Percentiles rank a stretch among this genome's conserved stretches.
phyloP scores from a whole-genome alignment of 176 grass and related monocot genomes.

The Avena atlantica region DNA sequence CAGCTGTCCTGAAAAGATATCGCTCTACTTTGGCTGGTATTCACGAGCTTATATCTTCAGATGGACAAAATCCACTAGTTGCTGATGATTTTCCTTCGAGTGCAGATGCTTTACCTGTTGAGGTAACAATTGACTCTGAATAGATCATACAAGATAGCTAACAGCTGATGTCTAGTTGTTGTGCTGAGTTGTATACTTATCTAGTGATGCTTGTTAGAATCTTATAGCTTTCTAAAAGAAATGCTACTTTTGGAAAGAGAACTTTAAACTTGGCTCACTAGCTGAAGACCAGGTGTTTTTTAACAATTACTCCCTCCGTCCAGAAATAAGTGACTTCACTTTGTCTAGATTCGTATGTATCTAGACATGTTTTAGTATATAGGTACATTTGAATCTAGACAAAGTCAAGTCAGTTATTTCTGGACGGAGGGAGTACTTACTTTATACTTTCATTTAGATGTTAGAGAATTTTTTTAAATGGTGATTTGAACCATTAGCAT shows the following conservation, averaged over 20 bases:
- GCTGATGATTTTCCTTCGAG: constrained; percentile 77
- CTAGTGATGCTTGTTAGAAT: constrained; percentile 25
- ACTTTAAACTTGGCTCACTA: constrained; percentile 31
- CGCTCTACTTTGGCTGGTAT: constrained; percentile 80
- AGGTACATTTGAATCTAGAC: no score
- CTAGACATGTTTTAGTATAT: no score
- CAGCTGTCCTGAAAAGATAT: constrained; percentile 81
- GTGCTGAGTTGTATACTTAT: constrained; percentile 19
- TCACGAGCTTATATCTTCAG: constrained; percentile 85
- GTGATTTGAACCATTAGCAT: not conserved
- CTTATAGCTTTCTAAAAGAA: constrained; percentile 18
- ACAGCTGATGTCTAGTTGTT: constrained; percentile 10
- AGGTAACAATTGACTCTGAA: constrained; percentile 57
- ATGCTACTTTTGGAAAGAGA: constrained; percentile 30
- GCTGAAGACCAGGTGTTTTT: constrained; percentile 29
- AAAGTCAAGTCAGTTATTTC: no score
- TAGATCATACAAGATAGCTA: constrained; percentile 20
- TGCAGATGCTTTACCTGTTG: constrained; percentile 77
- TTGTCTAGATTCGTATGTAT: no score
- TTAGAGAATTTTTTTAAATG: constrained; percentile 24
- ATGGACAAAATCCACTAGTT: constrained; percentile 82
- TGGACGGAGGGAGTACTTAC: not conserved
- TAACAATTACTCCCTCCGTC: not conserved
- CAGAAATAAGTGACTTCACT: no score
- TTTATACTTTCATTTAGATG: constrained; percentile 17